These are phyloP conservation scores for Pinus taeda DNA, from an alignment of 75 land plant species.

Conservation along the genomic window DNA sequence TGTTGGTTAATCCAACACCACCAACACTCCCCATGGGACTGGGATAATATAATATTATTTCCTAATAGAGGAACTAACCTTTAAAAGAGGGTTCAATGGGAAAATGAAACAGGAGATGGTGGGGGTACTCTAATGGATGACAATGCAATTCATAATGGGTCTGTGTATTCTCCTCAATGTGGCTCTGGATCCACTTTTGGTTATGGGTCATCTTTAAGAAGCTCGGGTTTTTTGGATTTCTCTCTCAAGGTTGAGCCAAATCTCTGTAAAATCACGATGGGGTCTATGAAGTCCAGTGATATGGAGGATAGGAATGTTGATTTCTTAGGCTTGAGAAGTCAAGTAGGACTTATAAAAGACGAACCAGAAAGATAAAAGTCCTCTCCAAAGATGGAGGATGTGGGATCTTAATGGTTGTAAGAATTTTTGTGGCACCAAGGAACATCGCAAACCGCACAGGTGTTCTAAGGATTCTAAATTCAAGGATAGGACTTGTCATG, in stretches of 20 bases:
- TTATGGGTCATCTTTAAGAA: constrained; percentile 2
- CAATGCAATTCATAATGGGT: not conserved
- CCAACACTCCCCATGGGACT: constrained; percentile 2
- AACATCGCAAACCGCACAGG: not conserved
- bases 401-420: not conserved
- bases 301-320: not conserved
- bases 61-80: not conserved
- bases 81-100: constrained; percentile 7
- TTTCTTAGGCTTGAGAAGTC: constrained; percentile 6
- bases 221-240: constrained; percentile 1
- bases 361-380: not conserved
- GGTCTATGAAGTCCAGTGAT: not conserved
- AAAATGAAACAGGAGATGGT: not conserved
- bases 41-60: constrained; percentile 7
- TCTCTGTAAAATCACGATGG: constrained; percentile 8
- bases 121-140: not conserved
- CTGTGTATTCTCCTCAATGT: not conserved
- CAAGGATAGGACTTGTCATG: not conserved
- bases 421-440: not conserved
- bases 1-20: too few species aligned
- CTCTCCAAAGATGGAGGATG: not conserved
- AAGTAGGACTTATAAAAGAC: not conserved
- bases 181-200: constrained; percentile 1
- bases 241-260: not conserved
- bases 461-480: not conserved